A percentile compares a stretch with the other conserved stretches of the same genome.
These are phyloP conservation scores for Microbotryum scabiosae DNA, from an alignment of 1,284 basidiomycete genomes.

Conservation along the genomic window DNA sequence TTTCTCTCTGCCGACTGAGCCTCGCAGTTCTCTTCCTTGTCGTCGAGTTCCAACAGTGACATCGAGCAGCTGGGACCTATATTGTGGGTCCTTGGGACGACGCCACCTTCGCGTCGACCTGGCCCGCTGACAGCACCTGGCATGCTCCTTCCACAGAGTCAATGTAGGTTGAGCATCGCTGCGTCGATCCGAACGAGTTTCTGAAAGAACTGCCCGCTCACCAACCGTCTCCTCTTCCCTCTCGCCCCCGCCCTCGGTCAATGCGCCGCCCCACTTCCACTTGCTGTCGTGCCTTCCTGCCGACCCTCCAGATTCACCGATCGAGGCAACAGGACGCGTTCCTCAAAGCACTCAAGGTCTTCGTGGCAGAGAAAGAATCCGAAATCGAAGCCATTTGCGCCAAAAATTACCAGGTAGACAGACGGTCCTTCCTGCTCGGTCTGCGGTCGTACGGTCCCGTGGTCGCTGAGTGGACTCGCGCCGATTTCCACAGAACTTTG, in stretches of 20 bases:
- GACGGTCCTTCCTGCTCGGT: constrained; percentile 6
- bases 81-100: constrained; percentile 46
- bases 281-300: no score
- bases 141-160: not conserved
- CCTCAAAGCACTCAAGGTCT: constrained; percentile 70
- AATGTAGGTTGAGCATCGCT: not conserved
- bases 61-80: constrained; percentile 85
- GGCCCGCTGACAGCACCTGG: not conserved
- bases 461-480: not conserved
- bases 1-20: not conserved
- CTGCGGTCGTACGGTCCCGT: not conserved
- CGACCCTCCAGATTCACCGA: constrained; percentile 55
- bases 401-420: constrained; percentile 79
- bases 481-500: constrained; percentile 59
- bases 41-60: constrained; percentile 39
- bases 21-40: not conserved
- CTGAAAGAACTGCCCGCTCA: no score
- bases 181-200: no score
- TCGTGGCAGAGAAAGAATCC: constrained; percentile 85
- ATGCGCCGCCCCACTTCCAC: no score
- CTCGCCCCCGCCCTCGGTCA: no score
- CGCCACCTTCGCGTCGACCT: not conserved
- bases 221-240: no score
- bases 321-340: constrained; percentile 86
- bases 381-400: constrained; percentile 95